These are phyloP conservation scores for Apiospora pterosperma DNA, from an alignment of 2,329 filamentous ascomycete genomes.

Conservation along the genomic window DNA sequence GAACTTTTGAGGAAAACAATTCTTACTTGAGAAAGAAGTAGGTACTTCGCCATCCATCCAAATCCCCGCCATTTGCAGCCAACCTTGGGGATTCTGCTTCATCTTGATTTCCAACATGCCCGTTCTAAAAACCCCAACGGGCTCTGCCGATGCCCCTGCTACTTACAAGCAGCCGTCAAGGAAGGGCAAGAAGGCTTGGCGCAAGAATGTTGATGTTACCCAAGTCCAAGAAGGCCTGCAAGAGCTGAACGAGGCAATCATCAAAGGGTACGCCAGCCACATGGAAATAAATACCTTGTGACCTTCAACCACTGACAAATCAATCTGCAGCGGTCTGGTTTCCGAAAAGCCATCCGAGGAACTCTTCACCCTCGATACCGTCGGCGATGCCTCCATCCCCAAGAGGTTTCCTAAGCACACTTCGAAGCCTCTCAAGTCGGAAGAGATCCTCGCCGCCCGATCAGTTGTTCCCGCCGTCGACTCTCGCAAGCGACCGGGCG, in stretches of 20 bases:
- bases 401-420: slow-evolving; percentile 61
- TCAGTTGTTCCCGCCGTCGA: slow-evolving; percentile 79
- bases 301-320: background rate
- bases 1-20: slow-evolving; percentile 6
- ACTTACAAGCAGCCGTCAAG: slow-evolving; percentile 86
- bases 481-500: slow-evolving; percentile 69
- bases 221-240: slow-evolving; percentile 81
- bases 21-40: no score
- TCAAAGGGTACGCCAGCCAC: slow-evolving; percentile 69
- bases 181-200: slow-evolving; percentile 98
- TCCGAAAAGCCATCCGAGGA: slow-evolving; percentile 78
- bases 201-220: slow-evolving; percentile 94
- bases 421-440: slow-evolving; percentile 79
- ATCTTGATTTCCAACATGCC: slow-evolving; percentile 40
- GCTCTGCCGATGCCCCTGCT: slow-evolving; percentile 61
- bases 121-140: slow-evolving; percentile 45
- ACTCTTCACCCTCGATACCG: slow-evolving; percentile 80
- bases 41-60: background rate
- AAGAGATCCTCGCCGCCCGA: slow-evolving; percentile 85
- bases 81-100: background rate
- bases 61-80: slow-evolving; percentile 6
- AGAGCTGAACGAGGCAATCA: slow-evolving; percentile 82
- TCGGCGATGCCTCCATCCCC: slow-evolving; percentile 64
- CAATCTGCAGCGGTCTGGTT: slow-evolving; percentile 66
- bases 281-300: no score